Conservation (phyloP, 805 yeast species). For the Kuraishia ogatae region DNA sequence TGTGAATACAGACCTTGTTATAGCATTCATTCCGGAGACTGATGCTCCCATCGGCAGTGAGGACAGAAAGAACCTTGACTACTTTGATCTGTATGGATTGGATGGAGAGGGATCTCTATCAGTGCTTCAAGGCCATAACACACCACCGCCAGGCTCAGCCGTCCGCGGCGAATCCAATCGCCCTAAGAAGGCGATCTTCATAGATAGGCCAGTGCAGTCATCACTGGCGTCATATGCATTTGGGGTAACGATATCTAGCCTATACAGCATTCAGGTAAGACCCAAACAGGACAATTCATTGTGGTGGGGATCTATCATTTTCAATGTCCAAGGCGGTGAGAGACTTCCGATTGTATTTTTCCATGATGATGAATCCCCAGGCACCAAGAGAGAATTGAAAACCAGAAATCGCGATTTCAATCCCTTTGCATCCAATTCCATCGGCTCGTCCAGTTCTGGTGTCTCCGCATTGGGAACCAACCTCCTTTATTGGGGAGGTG, state of each 20-base stretch:
- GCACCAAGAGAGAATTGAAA: conserved; percentile 56
- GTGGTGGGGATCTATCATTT: conserved; percentile 83
- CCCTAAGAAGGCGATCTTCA: conserved; percentile 20
- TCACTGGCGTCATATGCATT: conserved; percentile 61
- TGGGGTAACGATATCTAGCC: conserved; percentile 44
- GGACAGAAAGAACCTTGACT: conserved; percentile 21
- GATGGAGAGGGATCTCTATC: conserved; percentile 19
- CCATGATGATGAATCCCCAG: conserved; percentile 82
- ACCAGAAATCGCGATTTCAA: conserved; percentile 58
- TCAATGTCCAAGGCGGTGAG: conserved; percentile 60
- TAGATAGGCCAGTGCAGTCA: conserved; percentile 42
- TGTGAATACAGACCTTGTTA: conserved; percentile 44
- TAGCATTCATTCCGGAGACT: conserved; percentile 66
- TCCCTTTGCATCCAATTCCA: conserved; percentile 48
- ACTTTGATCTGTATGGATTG: conserved; percentile 29
- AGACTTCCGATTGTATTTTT: conserved; percentile 80
- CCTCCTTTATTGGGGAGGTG: conserved; percentile 85
- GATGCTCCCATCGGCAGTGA: conserved; percentile 12
- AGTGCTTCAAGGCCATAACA: neutral
- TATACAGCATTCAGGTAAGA: conserved; percentile 77
- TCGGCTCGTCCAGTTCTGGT: neutral
- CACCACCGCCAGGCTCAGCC: conserved; percentile 4
- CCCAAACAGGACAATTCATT: conserved; percentile 73
- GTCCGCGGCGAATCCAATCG: conserved; percentile 12
- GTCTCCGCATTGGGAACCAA: conserved; percentile 14